Evolutionary conservation across 2,329 filamentous ascomycete genomes (phyloP).

Genomic region (Boeremia exigua): DNA sequence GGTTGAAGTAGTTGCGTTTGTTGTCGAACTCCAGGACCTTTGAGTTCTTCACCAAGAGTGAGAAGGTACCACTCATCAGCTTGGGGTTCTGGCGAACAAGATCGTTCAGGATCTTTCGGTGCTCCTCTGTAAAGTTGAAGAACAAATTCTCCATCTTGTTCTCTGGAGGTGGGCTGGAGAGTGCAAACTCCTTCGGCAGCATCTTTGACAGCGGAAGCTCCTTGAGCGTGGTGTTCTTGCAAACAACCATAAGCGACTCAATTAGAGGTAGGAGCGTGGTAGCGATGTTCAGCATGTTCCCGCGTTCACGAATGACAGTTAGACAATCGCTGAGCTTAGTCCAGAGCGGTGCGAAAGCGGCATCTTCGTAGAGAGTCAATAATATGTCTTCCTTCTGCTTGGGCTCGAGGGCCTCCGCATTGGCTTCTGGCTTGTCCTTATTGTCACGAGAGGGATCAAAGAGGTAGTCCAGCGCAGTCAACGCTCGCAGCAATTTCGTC

Average conservation of each 20-base stretch:
- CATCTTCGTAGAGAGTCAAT: slow-evolving; percentile 85
- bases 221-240: slow-evolving; percentile 90
- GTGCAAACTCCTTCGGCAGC: slow-evolving; percentile 67
- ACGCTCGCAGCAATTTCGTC: slow-evolving; percentile 88
- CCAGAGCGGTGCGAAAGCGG: slow-evolving; percentile 91
- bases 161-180: slow-evolving; percentile 80
- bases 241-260: slow-evolving; percentile 97
- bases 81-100: slow-evolving; percentile 96
- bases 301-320: slow-evolving; percentile 83
- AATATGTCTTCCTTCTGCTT: slow-evolving; percentile 84
- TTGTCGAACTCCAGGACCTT: slow-evolving; percentile 99
- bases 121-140: slow-evolving; percentile 97
- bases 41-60: slow-evolving; percentile 94
- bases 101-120: slow-evolving; percentile 96
- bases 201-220: slow-evolving; percentile 61
- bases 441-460: slow-evolving; percentile 80
- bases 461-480: slow-evolving; percentile 93
- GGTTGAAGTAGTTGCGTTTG: slow-evolving; percentile 98
- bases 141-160: slow-evolving; percentile 86
- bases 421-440: slow-evolving; percentile 53
- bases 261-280: slow-evolving; percentile 94
- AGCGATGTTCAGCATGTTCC: slow-evolving; percentile 95
- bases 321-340: slow-evolving; percentile 88
- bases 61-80: slow-evolving; percentile 98
- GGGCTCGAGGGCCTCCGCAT: slow-evolving; percentile 60